Conservation (phyloP, 495 filamentous ascomycete genomes). For the Chaetomium fimeti region DNA sequence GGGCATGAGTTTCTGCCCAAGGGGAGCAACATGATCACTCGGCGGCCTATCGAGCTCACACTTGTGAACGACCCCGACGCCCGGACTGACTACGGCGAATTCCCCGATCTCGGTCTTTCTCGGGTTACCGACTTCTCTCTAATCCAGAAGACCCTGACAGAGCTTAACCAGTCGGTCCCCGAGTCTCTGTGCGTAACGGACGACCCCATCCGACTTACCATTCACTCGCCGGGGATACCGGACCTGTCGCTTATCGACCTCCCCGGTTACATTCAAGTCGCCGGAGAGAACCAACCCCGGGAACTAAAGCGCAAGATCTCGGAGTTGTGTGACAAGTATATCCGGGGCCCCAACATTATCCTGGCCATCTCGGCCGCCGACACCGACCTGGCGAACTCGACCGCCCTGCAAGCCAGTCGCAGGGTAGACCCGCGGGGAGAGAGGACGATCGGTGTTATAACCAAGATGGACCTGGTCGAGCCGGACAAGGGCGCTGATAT, state of each 20-base stretch:
- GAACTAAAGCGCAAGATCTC: conserved; percentile 95
- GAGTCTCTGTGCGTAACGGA: conserved; percentile 89
- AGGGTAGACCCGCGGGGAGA: conserved; percentile 93
- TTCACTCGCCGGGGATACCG: conserved; percentile 92
- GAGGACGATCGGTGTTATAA: conserved; percentile 94
- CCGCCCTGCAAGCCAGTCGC: conserved; percentile 84
- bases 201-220: conserved; percentile 92
- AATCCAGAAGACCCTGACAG: conserved; percentile 89
- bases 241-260: conserved; percentile 96
- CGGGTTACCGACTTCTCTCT: conserved; percentile 91
- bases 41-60: conserved; percentile 93
- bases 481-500: conserved; percentile 73
- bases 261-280: conserved; percentile 95
- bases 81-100: conserved; percentile 91
- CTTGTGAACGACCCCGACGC: conserved; percentile 93
- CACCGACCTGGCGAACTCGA: conserved; percentile 95
- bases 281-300: conserved; percentile 81
- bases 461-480: conserved; percentile 98
- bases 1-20: conserved; percentile 98
- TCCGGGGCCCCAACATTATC: conserved; percentile 93
- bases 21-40: conserved; percentile 96
- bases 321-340: conserved; percentile 97
- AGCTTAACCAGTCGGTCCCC: conserved; percentile 90
- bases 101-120: conserved; percentile 84
- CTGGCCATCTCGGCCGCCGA: conserved; percentile 96